Evolutionary conservation across 1,284 basidiomycete genomes (phyloP).

Genomic region (Puccinia horiana): DNA sequence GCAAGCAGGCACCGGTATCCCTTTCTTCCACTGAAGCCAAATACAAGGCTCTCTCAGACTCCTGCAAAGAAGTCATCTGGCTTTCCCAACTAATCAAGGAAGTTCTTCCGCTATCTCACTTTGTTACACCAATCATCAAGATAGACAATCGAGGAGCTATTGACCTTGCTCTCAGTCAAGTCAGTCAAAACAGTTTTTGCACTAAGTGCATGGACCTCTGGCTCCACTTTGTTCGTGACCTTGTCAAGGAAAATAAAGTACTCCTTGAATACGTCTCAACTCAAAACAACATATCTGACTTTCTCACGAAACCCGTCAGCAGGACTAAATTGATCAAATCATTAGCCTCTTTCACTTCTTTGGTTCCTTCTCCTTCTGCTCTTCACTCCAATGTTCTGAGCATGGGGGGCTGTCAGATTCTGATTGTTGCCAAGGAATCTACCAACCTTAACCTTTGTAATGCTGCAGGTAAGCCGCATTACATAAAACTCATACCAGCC

Average conservation of each 20-base stretch:
- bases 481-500: no score
- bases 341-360: neutral
- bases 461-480: no score
- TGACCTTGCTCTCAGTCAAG: neutral
- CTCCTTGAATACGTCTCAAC: neutral
- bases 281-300: neutral
- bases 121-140: neutral
- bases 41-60: constrained; percentile 12
- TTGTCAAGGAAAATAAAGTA: neutral
- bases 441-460: no score
- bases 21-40: neutral
- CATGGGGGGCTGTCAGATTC: neutral
- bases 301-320: neutral
- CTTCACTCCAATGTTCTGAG: neutral
- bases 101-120: neutral
- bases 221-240: no score
- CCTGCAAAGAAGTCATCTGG: neutral
- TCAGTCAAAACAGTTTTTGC: no score
- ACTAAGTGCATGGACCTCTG: no score
- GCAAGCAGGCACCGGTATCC: neutral
- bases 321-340: neutral
- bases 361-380: neutral
- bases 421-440: no score
- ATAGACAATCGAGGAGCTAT: neutral
- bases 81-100: neutral